Percentiles rank a stretch among this genome's conserved stretches.
Evolutionary conservation across 148 eudicot species (phyloP).

Genomic region (Heliosperma pusillum): DNA sequence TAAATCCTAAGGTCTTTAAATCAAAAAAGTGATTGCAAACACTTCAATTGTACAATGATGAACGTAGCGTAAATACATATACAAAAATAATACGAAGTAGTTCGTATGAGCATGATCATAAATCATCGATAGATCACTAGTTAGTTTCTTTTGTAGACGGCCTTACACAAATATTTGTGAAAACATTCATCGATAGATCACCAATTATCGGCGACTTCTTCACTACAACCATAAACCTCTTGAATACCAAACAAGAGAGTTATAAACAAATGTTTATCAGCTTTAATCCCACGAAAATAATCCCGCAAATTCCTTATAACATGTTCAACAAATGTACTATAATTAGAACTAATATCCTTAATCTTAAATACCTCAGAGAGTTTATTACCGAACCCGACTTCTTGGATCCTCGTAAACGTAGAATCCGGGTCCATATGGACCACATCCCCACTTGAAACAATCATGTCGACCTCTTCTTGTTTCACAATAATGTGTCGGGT

Average conservation of each 20-base stretch:
- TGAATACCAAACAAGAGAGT: neutral
- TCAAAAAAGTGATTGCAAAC: too few relatives aligned
- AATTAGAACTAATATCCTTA: neutral
- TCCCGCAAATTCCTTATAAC: neutral
- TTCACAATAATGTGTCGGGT: neutral
- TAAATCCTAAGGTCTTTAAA: too few relatives aligned
- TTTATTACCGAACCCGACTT: neutral
- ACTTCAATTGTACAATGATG: too few relatives aligned
- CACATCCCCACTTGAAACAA: neutral
- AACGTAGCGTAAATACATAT: too few relatives aligned
- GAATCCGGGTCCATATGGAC: neutral
- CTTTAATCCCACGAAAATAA: too few relatives aligned
- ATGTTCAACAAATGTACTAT: neutral
- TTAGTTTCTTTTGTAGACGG: neutral
- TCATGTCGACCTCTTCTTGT: neutral
- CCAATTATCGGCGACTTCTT: neutral
- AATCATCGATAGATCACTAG: too few relatives aligned
- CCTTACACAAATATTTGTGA: neutral
- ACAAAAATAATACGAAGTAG: too few relatives aligned
- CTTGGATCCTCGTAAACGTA: too few relatives aligned
- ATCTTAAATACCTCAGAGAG: too few relatives aligned
- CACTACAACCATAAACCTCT: neutral
- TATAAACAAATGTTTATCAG: neutral
- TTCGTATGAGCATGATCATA: too few relatives aligned
- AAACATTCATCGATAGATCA: too few relatives aligned